phyloP scores from a whole-genome alignment of 2,329 filamentous ascomycete genomes.

The Fusarium pininemorale region DNA sequence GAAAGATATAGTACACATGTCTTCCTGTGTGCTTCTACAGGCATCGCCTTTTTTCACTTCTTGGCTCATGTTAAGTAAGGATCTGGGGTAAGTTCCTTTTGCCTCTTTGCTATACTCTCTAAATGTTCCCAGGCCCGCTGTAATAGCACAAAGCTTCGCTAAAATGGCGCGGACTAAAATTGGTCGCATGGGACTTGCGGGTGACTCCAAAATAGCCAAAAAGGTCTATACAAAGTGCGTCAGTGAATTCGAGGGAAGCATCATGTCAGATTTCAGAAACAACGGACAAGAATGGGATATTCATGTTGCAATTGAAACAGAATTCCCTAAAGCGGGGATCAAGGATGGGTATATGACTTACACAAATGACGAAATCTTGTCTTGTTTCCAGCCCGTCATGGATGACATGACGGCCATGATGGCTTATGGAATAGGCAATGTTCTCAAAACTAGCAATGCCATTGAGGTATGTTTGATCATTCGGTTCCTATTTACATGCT shows the following conservation, averaged over 20 bases:
- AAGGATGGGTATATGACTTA: background rate
- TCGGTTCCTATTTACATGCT: background rate
- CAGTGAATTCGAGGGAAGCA: background rate
- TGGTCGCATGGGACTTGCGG: background rate
- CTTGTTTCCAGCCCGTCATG: background rate
- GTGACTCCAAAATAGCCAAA: background rate
- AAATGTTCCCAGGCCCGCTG: background rate
- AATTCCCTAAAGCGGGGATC: accelerated
- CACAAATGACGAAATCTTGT: background rate
- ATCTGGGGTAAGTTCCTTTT: background rate
- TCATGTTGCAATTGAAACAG: background rate
- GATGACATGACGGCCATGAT: background rate
- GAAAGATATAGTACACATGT: background rate
- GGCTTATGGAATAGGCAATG: accelerated
- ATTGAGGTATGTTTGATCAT: background rate
- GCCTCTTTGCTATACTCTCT: background rate
- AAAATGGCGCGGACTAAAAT: background rate
- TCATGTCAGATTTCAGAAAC: background rate
- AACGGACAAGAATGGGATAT: background rate
- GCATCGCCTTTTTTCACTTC: accelerated
- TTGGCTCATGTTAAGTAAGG: accelerated
- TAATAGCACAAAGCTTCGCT: background rate
- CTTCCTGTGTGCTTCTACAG: accelerated
- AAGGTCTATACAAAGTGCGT: background rate
- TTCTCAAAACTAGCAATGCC: accelerated